Conservation (phyloP, 768 basidiomycete species). For the Pholiota conissans region DNA sequence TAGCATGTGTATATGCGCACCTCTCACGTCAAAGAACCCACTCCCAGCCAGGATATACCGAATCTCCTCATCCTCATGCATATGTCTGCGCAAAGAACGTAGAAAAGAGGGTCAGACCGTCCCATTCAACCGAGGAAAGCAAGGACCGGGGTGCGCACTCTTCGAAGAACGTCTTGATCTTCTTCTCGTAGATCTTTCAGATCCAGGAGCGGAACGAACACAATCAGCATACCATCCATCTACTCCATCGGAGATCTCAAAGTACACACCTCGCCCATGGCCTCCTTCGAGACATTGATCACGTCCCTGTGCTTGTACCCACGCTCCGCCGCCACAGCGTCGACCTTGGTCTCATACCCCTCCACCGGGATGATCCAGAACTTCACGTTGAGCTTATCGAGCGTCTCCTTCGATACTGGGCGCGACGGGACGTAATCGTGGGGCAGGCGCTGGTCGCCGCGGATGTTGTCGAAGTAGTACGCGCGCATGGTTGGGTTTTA, state of each 20-base stretch:
- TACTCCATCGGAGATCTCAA: neutral
- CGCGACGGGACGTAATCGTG: constrained; percentile 71
- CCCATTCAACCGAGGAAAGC: too few species aligned
- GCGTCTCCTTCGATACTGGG: constrained; percentile 47
- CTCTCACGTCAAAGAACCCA: constrained; percentile 91
- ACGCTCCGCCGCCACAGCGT: constrained; percentile 63
- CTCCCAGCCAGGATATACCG: constrained; percentile 84
- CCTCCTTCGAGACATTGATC: constrained; percentile 76
- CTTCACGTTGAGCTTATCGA: constrained; percentile 62
- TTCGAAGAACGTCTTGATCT: constrained; percentile 80
- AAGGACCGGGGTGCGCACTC: constrained; percentile 54
- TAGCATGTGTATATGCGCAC: constrained; percentile 39
- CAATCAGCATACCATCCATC: neutral
- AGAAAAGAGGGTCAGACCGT: neutral
- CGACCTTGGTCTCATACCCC: constrained; percentile 52
- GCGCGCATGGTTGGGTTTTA: constrained; percentile 53
- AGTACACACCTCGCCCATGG: constrained; percentile 67
- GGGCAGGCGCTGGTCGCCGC: constrained; percentile 78
- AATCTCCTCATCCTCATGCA: constrained; percentile 97
- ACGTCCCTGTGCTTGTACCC: constrained; percentile 84
- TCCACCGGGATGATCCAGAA: constrained; percentile 69
- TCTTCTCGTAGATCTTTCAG: constrained; percentile 63
- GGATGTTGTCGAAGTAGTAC: constrained; percentile 72
- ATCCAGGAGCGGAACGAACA: neutral
- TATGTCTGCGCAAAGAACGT: constrained; percentile 53